These are phyloP conservation scores for Apiotrichum domesticum DNA, from an alignment of 1,284 basidiomycete species.

Conservation along the genomic window DNA sequence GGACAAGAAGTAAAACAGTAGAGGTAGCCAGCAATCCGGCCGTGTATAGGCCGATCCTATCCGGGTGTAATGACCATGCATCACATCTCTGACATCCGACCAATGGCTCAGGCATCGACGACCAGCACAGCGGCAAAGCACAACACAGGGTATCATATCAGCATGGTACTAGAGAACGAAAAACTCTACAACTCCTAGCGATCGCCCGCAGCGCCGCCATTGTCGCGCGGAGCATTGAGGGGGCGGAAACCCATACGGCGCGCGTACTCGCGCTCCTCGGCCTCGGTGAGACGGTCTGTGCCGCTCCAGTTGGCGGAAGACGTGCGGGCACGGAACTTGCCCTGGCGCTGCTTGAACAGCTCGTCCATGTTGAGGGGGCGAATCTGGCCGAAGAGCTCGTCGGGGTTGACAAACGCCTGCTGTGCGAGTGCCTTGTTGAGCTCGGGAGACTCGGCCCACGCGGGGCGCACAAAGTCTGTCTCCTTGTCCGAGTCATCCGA, in stretches of 20 bases:
- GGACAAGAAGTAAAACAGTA: neutral
- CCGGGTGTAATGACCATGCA: too few species aligned
- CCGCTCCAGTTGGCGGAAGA: constrained; percentile 92
- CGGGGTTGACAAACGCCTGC: constrained; percentile 80
- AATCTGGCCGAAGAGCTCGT: constrained; percentile 83
- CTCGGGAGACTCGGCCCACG: constrained; percentile 88
- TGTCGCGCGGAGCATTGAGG: constrained; percentile 15
- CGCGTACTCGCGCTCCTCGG: constrained; percentile 80
- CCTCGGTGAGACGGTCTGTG: constrained; percentile 68
- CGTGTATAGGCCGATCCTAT: too few species aligned
- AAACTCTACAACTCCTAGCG: neutral
- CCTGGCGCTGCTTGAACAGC: constrained; percentile 56
- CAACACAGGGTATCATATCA: too few species aligned
- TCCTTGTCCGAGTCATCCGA: constrained; percentile 82
- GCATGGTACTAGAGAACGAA: too few species aligned
- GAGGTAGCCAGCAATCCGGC: too few species aligned
- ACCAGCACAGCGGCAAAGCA: too few species aligned
- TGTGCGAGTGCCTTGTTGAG: constrained; percentile 66
- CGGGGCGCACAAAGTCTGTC: constrained; percentile 51
- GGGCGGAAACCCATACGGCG: constrained; percentile 75
- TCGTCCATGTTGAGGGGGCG: constrained; percentile 72
- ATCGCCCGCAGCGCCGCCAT: constrained; percentile 1
- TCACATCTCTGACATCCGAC: too few species aligned
- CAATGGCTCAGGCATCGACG: too few species aligned
- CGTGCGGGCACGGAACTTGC: constrained; percentile 71